These are phyloP conservation scores for Cercospora nicotianae DNA, from an alignment of 2,329 filamentous ascomycete species.

Conservation along the genomic window DNA sequence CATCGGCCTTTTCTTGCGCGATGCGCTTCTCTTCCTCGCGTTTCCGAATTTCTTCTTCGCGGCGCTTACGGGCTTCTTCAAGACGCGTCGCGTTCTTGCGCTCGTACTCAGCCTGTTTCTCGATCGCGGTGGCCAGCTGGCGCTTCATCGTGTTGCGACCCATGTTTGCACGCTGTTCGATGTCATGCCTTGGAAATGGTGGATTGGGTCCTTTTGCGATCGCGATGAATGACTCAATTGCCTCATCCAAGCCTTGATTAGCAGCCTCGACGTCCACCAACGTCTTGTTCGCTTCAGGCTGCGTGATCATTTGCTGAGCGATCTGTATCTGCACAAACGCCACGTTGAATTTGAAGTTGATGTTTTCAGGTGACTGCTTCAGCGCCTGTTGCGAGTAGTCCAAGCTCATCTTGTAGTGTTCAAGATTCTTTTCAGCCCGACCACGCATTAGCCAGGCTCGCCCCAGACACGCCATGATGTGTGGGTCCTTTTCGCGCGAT, in stretches of 20 bases:
- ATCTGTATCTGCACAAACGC: slow-evolving; percentile 97
- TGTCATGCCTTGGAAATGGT: slow-evolving; percentile 84
- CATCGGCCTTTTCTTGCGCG: slow-evolving; percentile 67
- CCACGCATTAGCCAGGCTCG: slow-evolving; percentile 84
- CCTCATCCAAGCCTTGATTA: slow-evolving; percentile 75
- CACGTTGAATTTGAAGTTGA: slow-evolving; percentile 95
- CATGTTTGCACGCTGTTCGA: slow-evolving; percentile 97
- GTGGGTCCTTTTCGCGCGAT: slow-evolving; percentile 68
- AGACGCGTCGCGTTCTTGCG: slow-evolving; percentile 89
- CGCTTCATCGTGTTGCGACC: slow-evolving; percentile 90
- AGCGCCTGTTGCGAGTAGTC: slow-evolving; percentile 70
- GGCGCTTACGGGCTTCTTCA: slow-evolving; percentile 72
- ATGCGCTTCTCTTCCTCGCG: slow-evolving; percentile 75
- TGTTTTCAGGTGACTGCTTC: slow-evolving; percentile 68
- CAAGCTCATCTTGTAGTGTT: slow-evolving; percentile 64
- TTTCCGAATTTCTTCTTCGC: slow-evolving; percentile 75
- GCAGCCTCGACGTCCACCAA: slow-evolving; percentile 79
- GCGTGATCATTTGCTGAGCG: slow-evolving; percentile 72
- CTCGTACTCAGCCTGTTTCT: slow-evolving; percentile 87
- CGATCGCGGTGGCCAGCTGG: slow-evolving; percentile 81
- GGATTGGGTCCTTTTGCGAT: slow-evolving; percentile 64
- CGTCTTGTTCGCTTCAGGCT: slow-evolving; percentile 74
- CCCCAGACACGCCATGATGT: slow-evolving; percentile 80
- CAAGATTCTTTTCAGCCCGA: slow-evolving; percentile 63
- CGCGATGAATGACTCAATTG: slow-evolving; percentile 68